phyloP scores from a whole-genome alignment of 805 yeast genomes.

The Scheffersomyces ergatensis region DNA sequence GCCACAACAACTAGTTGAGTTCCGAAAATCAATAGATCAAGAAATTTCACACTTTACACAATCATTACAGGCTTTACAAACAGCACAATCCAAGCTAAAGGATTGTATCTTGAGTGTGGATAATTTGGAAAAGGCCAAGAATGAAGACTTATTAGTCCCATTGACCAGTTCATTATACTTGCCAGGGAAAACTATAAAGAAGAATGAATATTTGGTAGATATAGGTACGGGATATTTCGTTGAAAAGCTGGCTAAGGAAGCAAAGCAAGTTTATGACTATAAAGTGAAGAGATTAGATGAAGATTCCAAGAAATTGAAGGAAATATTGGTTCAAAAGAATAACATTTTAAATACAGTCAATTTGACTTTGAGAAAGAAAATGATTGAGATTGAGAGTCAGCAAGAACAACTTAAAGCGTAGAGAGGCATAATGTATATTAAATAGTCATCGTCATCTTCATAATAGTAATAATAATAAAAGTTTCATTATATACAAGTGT shows the following conservation, averaged over 20 bases:
- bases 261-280: conserved; percentile 66
- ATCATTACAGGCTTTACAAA: conserved; percentile 76
- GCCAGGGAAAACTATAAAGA: conserved; percentile 73
- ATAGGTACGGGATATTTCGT: conserved; percentile 96
- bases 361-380: conserved; percentile 50
- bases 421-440: background rate
- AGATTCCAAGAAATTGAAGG: conserved; percentile 72
- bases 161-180: conserved; percentile 85
- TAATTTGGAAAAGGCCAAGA: conserved; percentile 39
- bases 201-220: conserved; percentile 78
- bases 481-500: background rate
- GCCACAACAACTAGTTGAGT: conserved; percentile 80
- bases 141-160: conserved; percentile 71
- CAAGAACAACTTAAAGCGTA: conserved; percentile 15
- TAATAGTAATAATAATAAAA: background rate
- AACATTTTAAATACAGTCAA: conserved; percentile 63
- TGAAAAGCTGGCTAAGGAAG: conserved; percentile 68
- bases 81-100: conserved; percentile 77
- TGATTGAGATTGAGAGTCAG: conserved; percentile 44
- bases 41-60: conserved; percentile 84
- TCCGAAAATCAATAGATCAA: conserved; percentile 78
- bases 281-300: conserved; percentile 70
- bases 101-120: conserved; percentile 78
- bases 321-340: conserved; percentile 72
- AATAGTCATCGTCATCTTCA: too few relatives aligned